A percentile compares a stretch with the other conserved stretches of the same genome.
Conservation (phyloP, 495 filamentous ascomycete species). For the Xylaria bambusicola region DNA sequence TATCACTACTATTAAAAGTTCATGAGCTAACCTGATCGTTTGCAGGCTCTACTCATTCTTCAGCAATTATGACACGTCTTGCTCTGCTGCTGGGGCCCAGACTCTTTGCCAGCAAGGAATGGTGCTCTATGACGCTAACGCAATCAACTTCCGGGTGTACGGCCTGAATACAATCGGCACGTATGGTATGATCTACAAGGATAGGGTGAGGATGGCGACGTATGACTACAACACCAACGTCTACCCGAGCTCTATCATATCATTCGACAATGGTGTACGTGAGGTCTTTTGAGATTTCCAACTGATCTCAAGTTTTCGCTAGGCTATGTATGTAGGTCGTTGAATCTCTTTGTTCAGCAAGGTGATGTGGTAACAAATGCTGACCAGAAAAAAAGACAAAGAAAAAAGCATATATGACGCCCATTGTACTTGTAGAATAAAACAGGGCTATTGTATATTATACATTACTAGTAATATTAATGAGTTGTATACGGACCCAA, state of each 20-base stretch:
- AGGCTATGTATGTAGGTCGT: too few species aligned
- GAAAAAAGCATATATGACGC: too few species aligned
- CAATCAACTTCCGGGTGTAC: conserved; percentile 44
- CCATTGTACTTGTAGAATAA: too few species aligned
- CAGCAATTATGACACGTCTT: conserved; percentile 48
- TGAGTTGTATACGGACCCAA: too few species aligned
- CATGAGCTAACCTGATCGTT: conserved; percentile 34
- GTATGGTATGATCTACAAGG: conserved; percentile 44
- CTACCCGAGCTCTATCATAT: conserved; percentile 56
- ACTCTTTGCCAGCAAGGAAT: conserved; percentile 64
- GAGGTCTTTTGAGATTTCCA: too few species aligned
- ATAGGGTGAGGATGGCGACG: conserved; percentile 52
- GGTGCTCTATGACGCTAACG: conserved; percentile 53
- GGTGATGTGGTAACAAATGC: too few species aligned
- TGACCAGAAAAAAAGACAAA: too few species aligned
- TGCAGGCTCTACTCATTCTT: conserved; percentile 58
- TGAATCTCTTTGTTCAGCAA: too few species aligned
- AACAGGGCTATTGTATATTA: too few species aligned
- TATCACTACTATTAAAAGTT: conserved; percentile 17
- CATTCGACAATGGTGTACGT: too few species aligned
- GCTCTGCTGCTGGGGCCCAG: conserved; percentile 43
- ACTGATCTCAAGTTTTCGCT: too few species aligned
- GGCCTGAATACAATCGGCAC: conserved; percentile 56
- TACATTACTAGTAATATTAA: too few species aligned
- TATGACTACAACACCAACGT: conserved; percentile 57